Percentiles rank a stretch among this genome's conserved stretches.
Conservation (phyloP, 1,284 basidiomycete species). For the Abortiporus biennis region DNA sequence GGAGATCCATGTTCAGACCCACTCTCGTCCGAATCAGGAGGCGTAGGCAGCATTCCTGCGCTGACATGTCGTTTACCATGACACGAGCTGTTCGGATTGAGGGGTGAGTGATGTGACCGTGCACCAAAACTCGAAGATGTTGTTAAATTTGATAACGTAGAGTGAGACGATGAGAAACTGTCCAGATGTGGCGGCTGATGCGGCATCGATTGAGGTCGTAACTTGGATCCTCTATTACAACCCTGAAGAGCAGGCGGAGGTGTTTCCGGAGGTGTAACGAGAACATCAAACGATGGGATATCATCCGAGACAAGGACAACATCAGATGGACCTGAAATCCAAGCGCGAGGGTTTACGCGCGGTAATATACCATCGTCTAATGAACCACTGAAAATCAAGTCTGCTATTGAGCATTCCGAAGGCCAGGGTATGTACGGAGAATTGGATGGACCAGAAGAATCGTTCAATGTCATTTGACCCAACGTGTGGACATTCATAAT, state of each 20-base stretch:
- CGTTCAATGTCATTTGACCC: slow-evolving; percentile 15
- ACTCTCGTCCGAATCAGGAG: slow-evolving; percentile 21
- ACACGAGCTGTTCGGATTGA: slow-evolving; percentile 1
- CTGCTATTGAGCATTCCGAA: slow-evolving; percentile 28
- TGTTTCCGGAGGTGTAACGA: slow-evolving; percentile 13
- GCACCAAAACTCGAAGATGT: neutral
- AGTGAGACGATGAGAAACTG: neutral
- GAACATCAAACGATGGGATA: slow-evolving; percentile 7
- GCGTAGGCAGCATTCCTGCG: slow-evolving; percentile 17
- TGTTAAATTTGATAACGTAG: neutral
- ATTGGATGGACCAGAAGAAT: slow-evolving; percentile 11
- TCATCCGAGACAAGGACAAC: slow-evolving; percentile 13
- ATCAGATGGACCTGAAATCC: slow-evolving; percentile 12
- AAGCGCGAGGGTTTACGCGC: slow-evolving; percentile 5
- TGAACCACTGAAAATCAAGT: slow-evolving; percentile 29
- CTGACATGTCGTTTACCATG: neutral
- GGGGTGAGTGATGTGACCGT: slow-evolving; percentile 2
- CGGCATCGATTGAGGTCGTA: neutral
- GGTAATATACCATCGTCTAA: slow-evolving; percentile 22
- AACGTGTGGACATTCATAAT: slow-evolving; percentile 28
- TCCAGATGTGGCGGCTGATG: neutral
- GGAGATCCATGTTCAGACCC: slow-evolving; percentile 5
- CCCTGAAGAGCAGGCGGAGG: neutral
- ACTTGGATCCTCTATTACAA: no score
- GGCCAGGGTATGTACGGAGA: slow-evolving; percentile 12